Base-by-base conservation (phyloP, 306 rosid genomes). In the Vachellia collinsii region DNA sequence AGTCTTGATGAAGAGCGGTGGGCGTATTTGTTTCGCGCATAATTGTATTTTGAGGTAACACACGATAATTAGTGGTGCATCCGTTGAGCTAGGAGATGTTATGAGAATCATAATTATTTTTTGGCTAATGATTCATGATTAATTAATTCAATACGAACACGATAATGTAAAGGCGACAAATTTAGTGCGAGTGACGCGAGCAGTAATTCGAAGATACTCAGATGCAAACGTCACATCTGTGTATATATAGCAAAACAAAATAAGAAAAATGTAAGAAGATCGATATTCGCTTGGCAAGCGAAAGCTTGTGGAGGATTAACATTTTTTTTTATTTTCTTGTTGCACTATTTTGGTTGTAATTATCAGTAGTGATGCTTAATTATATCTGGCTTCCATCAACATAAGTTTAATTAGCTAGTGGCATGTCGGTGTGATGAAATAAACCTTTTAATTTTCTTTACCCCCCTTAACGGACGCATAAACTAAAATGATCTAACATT, bases 161-260 rank as follows among this genome's bases (percentile, higher is more conserved):
- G 23, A 41, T 75, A 22, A 75, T 23, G 50, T 36, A 16, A 29
- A 29, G 16, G 56, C 44, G 76, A 50, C 9, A 44, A 59, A 83
- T 34, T 22, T 70, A 80, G 84, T 88, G 91, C 68, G 79, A 61
- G 83, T 85, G 83, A 80, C 51, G 83, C 75, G 56, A 53, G 74
- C 37, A 23, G 71, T 46, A 78, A 62, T 44, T 19, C 8, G 3
- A 23, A 8, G 23, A 54, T 53, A 7, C 59, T 16, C 59, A 84
- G 80, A 87, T 63, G 20, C 42, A 20, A 11, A 74, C 68, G 78
- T 70, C 70, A 23, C 65, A 9, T 59, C 10, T 10, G 37, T 22
- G 37, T 54, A 3, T n/a, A 54, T 19, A 19, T 7, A 54, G 5
- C 1, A 51, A 53, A 53, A 53, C 20, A 53, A 8, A 3, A 20